Conservation (phyloP, 108 stramenopile species). For the Cyclotella choctawhatcheeana region DNA sequence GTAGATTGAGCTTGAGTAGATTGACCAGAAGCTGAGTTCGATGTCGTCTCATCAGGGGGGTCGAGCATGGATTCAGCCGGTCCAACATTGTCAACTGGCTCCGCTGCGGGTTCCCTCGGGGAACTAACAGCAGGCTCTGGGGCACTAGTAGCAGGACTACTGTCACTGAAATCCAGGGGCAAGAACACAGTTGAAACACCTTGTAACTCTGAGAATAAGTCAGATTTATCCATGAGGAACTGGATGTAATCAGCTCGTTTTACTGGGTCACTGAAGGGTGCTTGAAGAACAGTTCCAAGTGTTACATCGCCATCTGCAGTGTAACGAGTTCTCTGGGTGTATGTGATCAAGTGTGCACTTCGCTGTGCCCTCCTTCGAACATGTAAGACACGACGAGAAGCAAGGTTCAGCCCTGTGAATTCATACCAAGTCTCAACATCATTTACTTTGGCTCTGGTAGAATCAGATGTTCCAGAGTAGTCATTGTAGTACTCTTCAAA, state of each 20-base stretch:
- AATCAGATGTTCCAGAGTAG: neutral
- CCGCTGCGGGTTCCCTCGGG: too few species aligned
- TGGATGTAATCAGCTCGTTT: constrained; percentile 28
- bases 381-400: constrained; percentile 4
- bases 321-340: constrained; percentile 32
- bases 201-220: constrained; percentile 20
- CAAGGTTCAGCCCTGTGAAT: constrained; percentile 24
- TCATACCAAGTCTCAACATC: constrained; percentile 29
- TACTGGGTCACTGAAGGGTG: constrained; percentile 27
- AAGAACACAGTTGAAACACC: constrained; percentile 35
- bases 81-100: too few species aligned
- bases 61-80: too few species aligned
- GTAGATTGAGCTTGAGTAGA: constrained; percentile 1
- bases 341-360: constrained; percentile 37
- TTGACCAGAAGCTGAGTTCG: neutral
- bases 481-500: constrained; percentile 27
- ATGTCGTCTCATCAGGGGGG: too few species aligned
- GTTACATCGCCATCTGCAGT: constrained; percentile 16
- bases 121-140: neutral
- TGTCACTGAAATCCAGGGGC: neutral
- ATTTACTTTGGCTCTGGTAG: too few species aligned
- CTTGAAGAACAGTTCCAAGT: constrained; percentile 27
- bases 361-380: constrained; percentile 2
- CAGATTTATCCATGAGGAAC: constrained; percentile 21
- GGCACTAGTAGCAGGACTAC: neutral